These are phyloP conservation scores for Clonostachys solani DNA, from an alignment of 2,329 filamentous ascomycete species.

Conservation along the genomic window DNA sequence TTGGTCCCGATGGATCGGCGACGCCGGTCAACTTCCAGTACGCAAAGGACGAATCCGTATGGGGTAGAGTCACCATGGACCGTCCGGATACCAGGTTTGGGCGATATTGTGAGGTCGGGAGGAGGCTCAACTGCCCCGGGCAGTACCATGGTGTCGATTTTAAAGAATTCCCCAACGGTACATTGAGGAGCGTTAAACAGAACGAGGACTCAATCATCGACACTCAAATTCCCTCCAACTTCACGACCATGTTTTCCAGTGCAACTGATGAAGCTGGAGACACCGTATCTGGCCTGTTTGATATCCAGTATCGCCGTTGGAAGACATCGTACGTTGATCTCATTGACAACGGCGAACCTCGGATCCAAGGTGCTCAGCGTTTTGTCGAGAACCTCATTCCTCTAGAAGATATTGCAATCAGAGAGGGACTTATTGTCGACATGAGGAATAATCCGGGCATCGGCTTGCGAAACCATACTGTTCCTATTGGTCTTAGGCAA, in stretches of 20 bases:
- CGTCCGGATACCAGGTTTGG: background rate
- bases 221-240: slow-evolving; percentile 19
- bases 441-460: slow-evolving; percentile 28
- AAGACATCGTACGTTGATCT: slow-evolving; percentile 9
- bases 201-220: slow-evolving; percentile 6
- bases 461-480: slow-evolving; percentile 39
- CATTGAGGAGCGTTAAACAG: too few relatives aligned
- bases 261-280: slow-evolving; percentile 15
- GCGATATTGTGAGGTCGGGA: background rate
- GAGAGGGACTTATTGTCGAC: slow-evolving; percentile 40
- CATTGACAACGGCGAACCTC: slow-evolving; percentile 21
- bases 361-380: slow-evolving; percentile 15
- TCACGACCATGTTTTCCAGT: slow-evolving; percentile 29
- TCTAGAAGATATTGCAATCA: slow-evolving; percentile 6
- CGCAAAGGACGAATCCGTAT: background rate
- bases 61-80: background rate
- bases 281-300: slow-evolving; percentile 34
- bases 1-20: background rate
- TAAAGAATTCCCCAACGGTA: background rate
- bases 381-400: slow-evolving; percentile 24
- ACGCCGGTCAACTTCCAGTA: background rate
- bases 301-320: slow-evolving; percentile 27
- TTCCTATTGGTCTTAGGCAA: slow-evolving; percentile 20
- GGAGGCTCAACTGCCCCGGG: background rate
- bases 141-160: background rate